Conservation (phyloP, 1,284 basidiomycete species). For the Neonothopanus nambi region DNA sequence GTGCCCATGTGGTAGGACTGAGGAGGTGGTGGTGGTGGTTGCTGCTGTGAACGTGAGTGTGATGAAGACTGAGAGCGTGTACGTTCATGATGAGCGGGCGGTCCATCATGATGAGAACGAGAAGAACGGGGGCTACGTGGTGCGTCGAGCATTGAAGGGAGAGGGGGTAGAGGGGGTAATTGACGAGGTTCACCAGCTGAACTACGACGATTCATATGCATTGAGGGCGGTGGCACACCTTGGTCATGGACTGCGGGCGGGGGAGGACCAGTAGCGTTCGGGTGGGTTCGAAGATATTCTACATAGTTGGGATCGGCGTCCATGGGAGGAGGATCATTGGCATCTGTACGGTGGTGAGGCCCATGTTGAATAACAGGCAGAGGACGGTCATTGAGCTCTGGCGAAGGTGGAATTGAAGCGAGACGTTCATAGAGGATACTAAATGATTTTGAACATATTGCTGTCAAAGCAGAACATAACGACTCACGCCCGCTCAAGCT, state of each 20-base stretch:
- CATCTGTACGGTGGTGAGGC: constrained; percentile 35
- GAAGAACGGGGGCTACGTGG: constrained; percentile 22
- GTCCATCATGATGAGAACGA: constrained; percentile 41
- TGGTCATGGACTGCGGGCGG: constrained; percentile 47
- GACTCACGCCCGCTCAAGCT: constrained; percentile 86
- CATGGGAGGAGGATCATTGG: constrained; percentile 33
- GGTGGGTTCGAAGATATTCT: constrained; percentile 2
- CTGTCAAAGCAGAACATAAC: constrained; percentile 24
- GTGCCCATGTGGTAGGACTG: constrained; percentile 33
- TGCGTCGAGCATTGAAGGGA: constrained; percentile 13
- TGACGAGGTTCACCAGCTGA: constrained; percentile 31
- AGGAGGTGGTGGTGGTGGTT: constrained; percentile 25
- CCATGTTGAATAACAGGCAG: not conserved
- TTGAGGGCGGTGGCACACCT: constrained; percentile 31
- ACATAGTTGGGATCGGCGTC: constrained; percentile 46
- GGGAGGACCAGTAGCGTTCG: constrained; percentile 33
- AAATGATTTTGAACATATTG: constrained; percentile 20
- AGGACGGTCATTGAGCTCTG: constrained; percentile 41
- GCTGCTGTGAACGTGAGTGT: too few species aligned
- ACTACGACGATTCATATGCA: constrained; percentile 35
- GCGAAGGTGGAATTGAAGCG: constrained; percentile 56
- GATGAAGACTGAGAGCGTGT: constrained; percentile 40
- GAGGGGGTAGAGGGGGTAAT: constrained; percentile 46
- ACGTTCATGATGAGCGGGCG: constrained; percentile 39
- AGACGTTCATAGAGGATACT: constrained; percentile 81